Conservation (phyloP, 176 grass and related monocot species). For the Guadua angustifolia region DNA sequence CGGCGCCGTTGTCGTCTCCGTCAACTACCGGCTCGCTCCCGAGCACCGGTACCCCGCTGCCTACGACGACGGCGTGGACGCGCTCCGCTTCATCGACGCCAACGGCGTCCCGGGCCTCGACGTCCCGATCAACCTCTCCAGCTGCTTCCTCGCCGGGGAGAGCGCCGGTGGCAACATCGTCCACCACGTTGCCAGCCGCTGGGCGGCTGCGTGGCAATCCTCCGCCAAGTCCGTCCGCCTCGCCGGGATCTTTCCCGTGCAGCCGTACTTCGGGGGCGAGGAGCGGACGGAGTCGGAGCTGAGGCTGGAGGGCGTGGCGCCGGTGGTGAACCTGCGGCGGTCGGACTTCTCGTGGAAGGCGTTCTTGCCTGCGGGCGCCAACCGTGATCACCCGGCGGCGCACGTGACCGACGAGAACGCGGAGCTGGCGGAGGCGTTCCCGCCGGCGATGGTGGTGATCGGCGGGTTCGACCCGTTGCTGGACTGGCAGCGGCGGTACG, state of each 20-base stretch:
- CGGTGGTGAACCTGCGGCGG: slow-evolving; percentile 47
- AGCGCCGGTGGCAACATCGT: slow-evolving; percentile 79
- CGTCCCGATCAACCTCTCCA: slow-evolving; percentile 46
- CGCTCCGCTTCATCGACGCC: slow-evolving; percentile 50
- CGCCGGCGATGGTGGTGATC: slow-evolving; percentile 42
- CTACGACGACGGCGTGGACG: slow-evolving; percentile 68
- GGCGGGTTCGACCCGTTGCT: slow-evolving; percentile 41
- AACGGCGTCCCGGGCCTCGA: neutral
- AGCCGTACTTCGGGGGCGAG: slow-evolving; percentile 71
- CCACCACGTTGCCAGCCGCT: slow-evolving; percentile 69
- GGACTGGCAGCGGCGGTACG: slow-evolving; percentile 52
- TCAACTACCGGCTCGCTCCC: slow-evolving; percentile 71
- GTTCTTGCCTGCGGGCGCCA: slow-evolving; percentile 55
- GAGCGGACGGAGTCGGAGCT: slow-evolving; percentile 52
- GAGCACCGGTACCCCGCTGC: slow-evolving; percentile 69
- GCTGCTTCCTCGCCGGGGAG: slow-evolving; percentile 70
- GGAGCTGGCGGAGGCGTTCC: slow-evolving; percentile 42
- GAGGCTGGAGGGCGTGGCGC: slow-evolving; percentile 45
- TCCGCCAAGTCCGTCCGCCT: slow-evolving; percentile 11
- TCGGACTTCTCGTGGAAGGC: slow-evolving; percentile 56
- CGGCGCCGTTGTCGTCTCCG: slow-evolving; percentile 47
- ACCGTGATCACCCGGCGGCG: slow-evolving; percentile 52
- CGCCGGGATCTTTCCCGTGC: slow-evolving; percentile 50
- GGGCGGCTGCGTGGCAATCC: slow-evolving; percentile 7
- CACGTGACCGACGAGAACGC: slow-evolving; percentile 48